Conservation (phyloP, 495 filamentous ascomycete species). For the Mycothermus thermophilus region DNA sequence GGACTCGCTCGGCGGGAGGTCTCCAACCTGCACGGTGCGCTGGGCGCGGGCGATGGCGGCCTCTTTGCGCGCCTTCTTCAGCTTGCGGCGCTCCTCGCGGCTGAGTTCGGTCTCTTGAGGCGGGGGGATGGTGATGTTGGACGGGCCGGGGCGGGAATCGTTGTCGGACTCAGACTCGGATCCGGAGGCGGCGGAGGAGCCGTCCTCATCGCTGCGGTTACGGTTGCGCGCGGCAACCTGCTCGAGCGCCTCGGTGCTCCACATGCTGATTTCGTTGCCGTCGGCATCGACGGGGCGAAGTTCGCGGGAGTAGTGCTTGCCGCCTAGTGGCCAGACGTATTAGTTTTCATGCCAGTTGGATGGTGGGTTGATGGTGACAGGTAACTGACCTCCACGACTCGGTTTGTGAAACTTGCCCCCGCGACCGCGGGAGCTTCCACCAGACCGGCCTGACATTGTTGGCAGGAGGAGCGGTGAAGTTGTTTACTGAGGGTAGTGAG, state of each 20-base stretch:
- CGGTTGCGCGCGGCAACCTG: slow-evolving; percentile 12
- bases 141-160: slow-evolving; percentile 9
- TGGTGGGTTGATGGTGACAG: neutral
- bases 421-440: slow-evolving; percentile 48
- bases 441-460: slow-evolving; percentile 43
- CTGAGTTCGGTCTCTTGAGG: slow-evolving; percentile 37
- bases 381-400: slow-evolving; percentile 64
- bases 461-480: neutral
- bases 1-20: slow-evolving; percentile 59
- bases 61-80: slow-evolving; percentile 83
- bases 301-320: slow-evolving; percentile 87
- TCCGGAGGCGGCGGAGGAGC: slow-evolving; percentile 37
- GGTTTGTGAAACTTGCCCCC: slow-evolving; percentile 92
- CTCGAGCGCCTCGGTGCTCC: slow-evolving; percentile 37
- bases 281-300: slow-evolving; percentile 75
- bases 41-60: slow-evolving; percentile 64
- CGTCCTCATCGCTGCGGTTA: slow-evolving; percentile 31
- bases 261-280: slow-evolving; percentile 64
- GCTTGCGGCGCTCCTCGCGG: slow-evolving; percentile 76
- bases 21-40: slow-evolving; percentile 57
- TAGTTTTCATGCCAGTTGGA: neutral
- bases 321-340: slow-evolving; percentile 41
- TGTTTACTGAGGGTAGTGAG: no score
- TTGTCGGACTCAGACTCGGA: slow-evolving; percentile 34
- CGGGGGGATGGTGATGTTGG: slow-evolving; percentile 16